Base-by-base conservation (phyloP, 2,329 filamentous ascomycete genomes). In the Ceratocystis papillata region DNA sequence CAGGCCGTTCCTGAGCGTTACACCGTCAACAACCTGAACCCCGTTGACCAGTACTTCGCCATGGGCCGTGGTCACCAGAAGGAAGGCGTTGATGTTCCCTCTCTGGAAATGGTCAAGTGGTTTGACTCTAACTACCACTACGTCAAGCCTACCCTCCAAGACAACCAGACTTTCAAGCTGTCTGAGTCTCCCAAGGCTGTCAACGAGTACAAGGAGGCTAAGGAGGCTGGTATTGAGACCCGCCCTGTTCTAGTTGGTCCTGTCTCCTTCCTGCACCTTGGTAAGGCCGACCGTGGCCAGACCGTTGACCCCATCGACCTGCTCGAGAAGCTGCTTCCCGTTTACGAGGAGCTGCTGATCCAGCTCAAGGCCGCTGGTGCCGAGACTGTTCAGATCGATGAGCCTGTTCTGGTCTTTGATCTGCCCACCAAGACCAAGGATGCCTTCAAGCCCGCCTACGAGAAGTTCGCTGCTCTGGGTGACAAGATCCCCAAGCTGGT, bases 121-220 rank as follows among this genome's bases (percentile, higher is more conserved):
- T 99, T 99, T 77, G 94, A 99, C 84, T 96, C 91, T 71, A 99
- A 99, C 88, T 99, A 99, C 87, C 94, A 97, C 85, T 99, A 99
- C 79, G 94, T 97, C 81, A 97, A 97, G 87, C 94, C 94, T 70
- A 96, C 94, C 70, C 86, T 99, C 72, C 91, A 96, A 80, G 87
- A 96, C 81, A 88, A 89, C 84, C 94, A 99, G 85, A 87, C 84
- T 75, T 99, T 99, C 87, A 92, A 88, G 80, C 90, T 99, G 70
- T 79, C 83, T 69, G 80, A 84, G 72, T 87, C 87, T 78, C 91
- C 94, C 77, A 99, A 99, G 88, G 91, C 94, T 72, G 89, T 99
- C 71, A 81, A 77, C 73, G 90, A 99, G 79, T 99, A 94, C 86
- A 83, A 88, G 73, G 94, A 99, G 85, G 94, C 94, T 76, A 97